Evolutionary conservation across 352 stramenopile genomes (phyloP).

Genomic region (Elongisporangium prolatum): DNA sequence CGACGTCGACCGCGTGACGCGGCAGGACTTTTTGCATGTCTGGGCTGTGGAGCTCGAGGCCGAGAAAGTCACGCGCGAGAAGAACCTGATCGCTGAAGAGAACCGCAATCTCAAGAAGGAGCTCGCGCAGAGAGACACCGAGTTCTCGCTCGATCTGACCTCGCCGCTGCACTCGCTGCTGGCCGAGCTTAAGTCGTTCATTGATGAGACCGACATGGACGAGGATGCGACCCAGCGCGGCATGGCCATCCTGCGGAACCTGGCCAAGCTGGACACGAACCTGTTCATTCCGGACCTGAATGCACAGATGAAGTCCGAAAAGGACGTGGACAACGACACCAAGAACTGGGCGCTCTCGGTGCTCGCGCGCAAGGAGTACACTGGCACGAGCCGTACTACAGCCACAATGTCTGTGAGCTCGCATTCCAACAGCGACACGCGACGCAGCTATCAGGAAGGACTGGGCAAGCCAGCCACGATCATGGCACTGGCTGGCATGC

Average conservation of each 20-base stretch:
- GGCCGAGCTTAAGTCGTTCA: conserved; percentile 71
- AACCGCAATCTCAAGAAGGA: conserved; percentile 78
- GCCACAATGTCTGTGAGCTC: conserved; percentile 62
- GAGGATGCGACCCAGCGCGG: conserved; percentile 46
- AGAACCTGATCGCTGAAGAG: conserved; percentile 78
- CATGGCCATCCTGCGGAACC: conserved; percentile 57
- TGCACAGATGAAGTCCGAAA: conserved; percentile 77
- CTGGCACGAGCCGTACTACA: conserved; percentile 39
- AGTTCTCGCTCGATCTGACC: too few species aligned
- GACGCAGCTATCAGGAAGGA: conserved; percentile 51
- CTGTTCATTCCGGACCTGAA: conserved; percentile 78
- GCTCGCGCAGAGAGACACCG: conserved; percentile 60
- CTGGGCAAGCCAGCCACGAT: conserved; percentile 24
- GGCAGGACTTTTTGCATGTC: conserved; percentile 76
- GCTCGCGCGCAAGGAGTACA: conserved; percentile 68
- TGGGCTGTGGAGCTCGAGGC: conserved; percentile 72
- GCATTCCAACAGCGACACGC: conserved; percentile 62
- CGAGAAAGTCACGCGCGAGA: conserved; percentile 63
- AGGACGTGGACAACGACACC: conserved; percentile 74
- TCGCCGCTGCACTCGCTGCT: conserved; percentile 68
- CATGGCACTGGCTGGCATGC: conserved; percentile 45
- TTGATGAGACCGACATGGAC: conserved; percentile 65
- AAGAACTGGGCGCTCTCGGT: conserved; percentile 82
- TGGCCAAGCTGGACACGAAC: conserved; percentile 78
- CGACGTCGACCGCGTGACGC: conserved; percentile 72